Base-by-base conservation (phyloP, 805 yeast genomes). In the Saturnispora bothae region DNA sequence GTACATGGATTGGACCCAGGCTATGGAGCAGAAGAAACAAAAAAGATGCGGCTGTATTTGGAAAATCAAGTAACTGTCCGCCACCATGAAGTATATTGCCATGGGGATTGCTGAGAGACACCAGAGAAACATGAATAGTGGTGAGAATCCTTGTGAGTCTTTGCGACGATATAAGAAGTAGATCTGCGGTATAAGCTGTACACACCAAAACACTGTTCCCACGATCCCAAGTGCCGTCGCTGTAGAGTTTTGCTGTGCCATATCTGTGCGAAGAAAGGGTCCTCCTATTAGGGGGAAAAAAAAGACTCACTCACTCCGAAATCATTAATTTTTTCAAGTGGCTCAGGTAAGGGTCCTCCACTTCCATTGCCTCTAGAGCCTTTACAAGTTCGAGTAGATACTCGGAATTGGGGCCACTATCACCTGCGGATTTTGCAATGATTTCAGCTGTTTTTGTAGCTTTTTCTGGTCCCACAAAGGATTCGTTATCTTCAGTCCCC, bases 201-300 rank as follows among this genome's bases (percentile, higher is more conserved):
- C 66, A 57, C 97, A 89, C 96, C 96, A 89, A 40, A 83, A 66
- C 2, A 89, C 78, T 0, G 97, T 89, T 3, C 96, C 97, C 3
- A 83, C 67, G 8, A 95, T 88, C 3, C 86, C 94, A 40, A 85
- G 66, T 1, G 81, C 83, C 34, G 83, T 84, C 12, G 84, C 73
- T 1, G 82, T 83, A 4, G 66, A 45, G 26, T 44, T 44, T 1
- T 42, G 29, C n/a, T 43, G 28, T 5, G 46, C 39, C 56, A 51
- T 51, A 27, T 27, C 30, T 14, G 16, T 6, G 16, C 6, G 16
- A 27, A 27, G 15, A 27, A 27, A 27, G 30, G 16, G 25, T 22
- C 25, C 25, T 22, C 10, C n/a, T 23, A 23, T 23, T 23, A 23
- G n/a, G n/a, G 7, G 7, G n/a, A 17, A 5, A 14, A n/a, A 21